These are phyloP conservation scores for Fragosphaeria purpurea DNA, from an alignment of 2,329 filamentous ascomycete genomes.

Conservation along the genomic window DNA sequence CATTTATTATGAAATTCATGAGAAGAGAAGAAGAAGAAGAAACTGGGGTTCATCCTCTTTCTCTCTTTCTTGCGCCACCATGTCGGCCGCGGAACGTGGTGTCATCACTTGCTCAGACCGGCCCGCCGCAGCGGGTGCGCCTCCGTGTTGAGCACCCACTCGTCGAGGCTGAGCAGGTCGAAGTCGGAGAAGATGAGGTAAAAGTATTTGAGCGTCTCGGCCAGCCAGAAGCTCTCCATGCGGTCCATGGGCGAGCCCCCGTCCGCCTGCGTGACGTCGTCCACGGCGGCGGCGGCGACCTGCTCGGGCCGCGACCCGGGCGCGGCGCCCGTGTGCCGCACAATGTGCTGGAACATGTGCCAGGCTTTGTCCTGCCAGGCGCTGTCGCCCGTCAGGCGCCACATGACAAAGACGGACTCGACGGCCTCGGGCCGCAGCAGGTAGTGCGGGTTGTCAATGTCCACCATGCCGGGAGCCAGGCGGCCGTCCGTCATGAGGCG, in stretches of 20 bases:
- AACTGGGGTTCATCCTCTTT: too few species aligned
- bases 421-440: slow-evolving; percentile 68
- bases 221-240: slow-evolving; percentile 71
- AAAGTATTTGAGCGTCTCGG: slow-evolving; percentile 59
- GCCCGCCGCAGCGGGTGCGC: slow-evolving; percentile 38
- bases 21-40: too few species aligned
- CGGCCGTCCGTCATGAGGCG: slow-evolving; percentile 30
- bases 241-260: slow-evolving; percentile 38
- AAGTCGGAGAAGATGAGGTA: slow-evolving; percentile 53
- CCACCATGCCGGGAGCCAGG: slow-evolving; percentile 45
- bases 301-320: slow-evolving; percentile 3
- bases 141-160: slow-evolving; percentile 52
- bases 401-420: slow-evolving; percentile 71
- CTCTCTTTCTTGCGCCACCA: too few species aligned
- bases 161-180: slow-evolving; percentile 47
- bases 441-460: slow-evolving; percentile 47
- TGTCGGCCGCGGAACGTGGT: too few species aligned
- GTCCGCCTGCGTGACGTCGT: slow-evolving; percentile 47
- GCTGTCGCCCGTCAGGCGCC: slow-evolving; percentile 58
- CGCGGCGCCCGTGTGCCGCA: slow-evolving; percentile 48
- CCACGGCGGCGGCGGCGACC: slow-evolving; percentile 54
- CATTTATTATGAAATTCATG: too few species aligned
- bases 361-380: slow-evolving; percentile 60
- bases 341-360: slow-evolving; percentile 60
- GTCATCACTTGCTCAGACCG: slow-evolving; percentile 4